A percentile compares a stretch with the other conserved stretches of the same genome.
Evolutionary conservation across 2,329 filamentous ascomycete species (phyloP).

Genomic region (Trichoderma brevicompactum): DNA sequence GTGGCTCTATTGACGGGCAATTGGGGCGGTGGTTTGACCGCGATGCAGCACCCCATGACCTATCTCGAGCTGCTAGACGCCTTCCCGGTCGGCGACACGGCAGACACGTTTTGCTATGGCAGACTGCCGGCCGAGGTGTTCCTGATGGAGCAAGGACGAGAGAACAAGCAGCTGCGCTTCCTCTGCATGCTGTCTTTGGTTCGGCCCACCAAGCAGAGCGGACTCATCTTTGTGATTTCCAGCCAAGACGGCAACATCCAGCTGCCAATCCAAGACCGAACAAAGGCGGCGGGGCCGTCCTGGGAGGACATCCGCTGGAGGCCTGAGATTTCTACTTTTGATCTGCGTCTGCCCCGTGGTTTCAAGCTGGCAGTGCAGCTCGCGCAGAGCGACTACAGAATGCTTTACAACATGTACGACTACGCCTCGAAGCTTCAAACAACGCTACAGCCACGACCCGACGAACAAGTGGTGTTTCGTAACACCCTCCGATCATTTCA

Average conservation of each 20-base stretch:
- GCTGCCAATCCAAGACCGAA: constrained; percentile 67
- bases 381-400: constrained; percentile 75
- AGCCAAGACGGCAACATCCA: constrained; percentile 82
- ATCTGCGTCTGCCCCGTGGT: constrained; percentile 73
- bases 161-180: constrained; percentile 69
- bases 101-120: constrained; percentile 76
- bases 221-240: constrained; percentile 72
- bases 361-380: constrained; percentile 75
- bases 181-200: constrained; percentile 77
- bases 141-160: constrained; percentile 72
- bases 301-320: constrained; percentile 88
- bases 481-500: constrained; percentile 74
- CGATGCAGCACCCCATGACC: constrained; percentile 51
- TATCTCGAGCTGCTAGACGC: constrained; percentile 65
- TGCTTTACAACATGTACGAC: constrained; percentile 81
- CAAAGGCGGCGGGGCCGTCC: constrained; percentile 69
- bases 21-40: constrained; percentile 54
- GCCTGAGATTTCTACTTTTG: constrained; percentile 66
- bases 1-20: constrained; percentile 70
- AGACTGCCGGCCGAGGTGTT: constrained; percentile 75
- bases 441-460: constrained; percentile 68
- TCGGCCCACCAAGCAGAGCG: constrained; percentile 69
- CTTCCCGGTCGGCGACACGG: constrained; percentile 77
- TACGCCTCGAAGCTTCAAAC: constrained; percentile 78
- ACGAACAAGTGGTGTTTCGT: constrained; percentile 73